phyloP scores from a whole-genome alignment of 768 basidiomycete species.

The Suillus placidus region DNA sequence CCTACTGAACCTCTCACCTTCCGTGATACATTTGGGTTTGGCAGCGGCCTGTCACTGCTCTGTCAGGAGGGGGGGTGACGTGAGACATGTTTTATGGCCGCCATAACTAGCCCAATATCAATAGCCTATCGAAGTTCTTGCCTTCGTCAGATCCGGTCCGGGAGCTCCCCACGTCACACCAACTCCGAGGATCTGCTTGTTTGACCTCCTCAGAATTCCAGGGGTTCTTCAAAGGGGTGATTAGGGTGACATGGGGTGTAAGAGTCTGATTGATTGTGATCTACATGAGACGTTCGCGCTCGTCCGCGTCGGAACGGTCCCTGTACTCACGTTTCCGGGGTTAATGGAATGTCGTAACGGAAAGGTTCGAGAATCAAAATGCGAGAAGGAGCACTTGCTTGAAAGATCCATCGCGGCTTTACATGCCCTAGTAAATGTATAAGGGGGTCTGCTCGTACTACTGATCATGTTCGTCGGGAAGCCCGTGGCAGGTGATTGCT shows the following conservation, averaged over 20 bases:
- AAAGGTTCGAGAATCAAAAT: neutral
- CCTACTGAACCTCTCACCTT: neutral
- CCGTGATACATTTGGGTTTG: constrained; percentile 5
- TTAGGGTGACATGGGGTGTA: neutral
- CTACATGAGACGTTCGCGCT: constrained; percentile 6
- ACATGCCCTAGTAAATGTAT: neutral
- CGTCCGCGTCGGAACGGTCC: neutral
- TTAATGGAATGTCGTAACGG: neutral
- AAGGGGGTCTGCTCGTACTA: neutral
- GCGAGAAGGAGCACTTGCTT: neutral
- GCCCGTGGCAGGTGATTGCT: neutral
- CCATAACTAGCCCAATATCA: neutral
- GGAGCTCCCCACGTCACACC: neutral
- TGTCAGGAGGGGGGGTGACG: neutral
- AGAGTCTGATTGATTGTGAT: constrained; percentile 16
- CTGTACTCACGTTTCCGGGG: constrained; percentile 7
- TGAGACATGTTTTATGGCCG: neutral
- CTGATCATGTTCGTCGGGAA: neutral
- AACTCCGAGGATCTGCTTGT: constrained; percentile 15
- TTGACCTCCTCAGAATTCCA: constrained; percentile 21
- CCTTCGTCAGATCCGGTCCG: neutral
- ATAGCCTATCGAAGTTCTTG: neutral
- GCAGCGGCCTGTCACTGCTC: neutral
- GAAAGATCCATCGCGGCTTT: neutral
- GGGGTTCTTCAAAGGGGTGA: constrained; percentile 25